phyloP scores from a whole-genome alignment of 192 early-diverging fungal genomes.

The Podila clonocystis region DNA sequence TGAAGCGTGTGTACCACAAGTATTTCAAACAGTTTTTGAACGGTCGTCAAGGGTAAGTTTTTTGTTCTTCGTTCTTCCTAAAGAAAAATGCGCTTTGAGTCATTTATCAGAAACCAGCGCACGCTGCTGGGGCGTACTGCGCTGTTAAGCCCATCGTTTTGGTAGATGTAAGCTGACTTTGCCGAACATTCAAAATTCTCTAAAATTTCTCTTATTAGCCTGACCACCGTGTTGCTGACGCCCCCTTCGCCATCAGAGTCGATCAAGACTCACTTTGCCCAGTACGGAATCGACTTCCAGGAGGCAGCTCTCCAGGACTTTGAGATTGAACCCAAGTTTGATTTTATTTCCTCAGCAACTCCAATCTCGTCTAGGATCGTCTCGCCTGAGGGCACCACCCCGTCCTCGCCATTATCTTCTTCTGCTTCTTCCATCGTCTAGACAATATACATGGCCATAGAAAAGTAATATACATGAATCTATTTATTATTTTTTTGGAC shows the following conservation, averaged over 20 bases:
- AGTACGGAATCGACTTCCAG: slow-evolving; percentile 44
- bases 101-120: not conserved
- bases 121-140: not conserved
- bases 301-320: slow-evolving; percentile 36
- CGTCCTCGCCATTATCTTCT: slow-evolving; percentile 22
- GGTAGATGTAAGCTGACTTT: no score
- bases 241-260: slow-evolving; percentile 45
- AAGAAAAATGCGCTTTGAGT: not conserved
- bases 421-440: slow-evolving; percentile 6
- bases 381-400: slow-evolving; percentile 24
- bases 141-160: not conserved
- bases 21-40: slow-evolving; percentile 71
- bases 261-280: slow-evolving; percentile 48
- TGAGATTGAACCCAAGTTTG: slow-evolving; percentile 37
- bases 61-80: no score
- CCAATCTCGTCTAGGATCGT: slow-evolving; percentile 9
- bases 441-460: no score
- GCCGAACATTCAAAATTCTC: no score
- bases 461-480: no score
- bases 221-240: slow-evolving; percentile 45
- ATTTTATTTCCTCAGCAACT: slow-evolving; percentile 19
- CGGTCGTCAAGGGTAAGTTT: slow-evolving; percentile 24
- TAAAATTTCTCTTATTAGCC: not conserved
- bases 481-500: no score
- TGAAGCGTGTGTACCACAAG: slow-evolving; percentile 62